These are phyloP conservation scores for Cryptococcus jaspeensis DNA, from an alignment of 1,284 basidiomycete species.

Conservation along the genomic window DNA sequence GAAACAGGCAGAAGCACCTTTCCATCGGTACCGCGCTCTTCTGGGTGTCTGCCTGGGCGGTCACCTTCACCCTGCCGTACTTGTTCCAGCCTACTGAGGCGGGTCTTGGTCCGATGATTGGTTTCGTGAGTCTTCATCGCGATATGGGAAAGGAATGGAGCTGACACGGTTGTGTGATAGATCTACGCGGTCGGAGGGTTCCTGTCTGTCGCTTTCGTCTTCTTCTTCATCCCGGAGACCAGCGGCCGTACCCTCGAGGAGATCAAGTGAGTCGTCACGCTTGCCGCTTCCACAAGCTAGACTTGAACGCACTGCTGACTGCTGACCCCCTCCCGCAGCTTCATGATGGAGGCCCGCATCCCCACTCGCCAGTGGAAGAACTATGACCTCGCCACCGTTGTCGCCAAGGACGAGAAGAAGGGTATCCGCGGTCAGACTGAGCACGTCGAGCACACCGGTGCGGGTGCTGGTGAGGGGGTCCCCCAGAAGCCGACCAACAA, in stretches of 20 bases:
- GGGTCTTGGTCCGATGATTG: conserved; percentile 50
- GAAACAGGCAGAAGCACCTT: conserved; percentile 54
- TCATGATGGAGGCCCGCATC: conserved; percentile 41
- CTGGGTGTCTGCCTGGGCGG: conserved; percentile 54
- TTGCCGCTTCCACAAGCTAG: background rate
- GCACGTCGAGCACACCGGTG: conserved; percentile 15
- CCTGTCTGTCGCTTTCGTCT: conserved; percentile 51
- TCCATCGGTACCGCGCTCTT: conserved; percentile 53
- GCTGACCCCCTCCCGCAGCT: conserved; percentile 9
- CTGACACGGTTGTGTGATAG: conserved; percentile 14
- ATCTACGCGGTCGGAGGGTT: conserved; percentile 39
- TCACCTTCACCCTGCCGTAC: conserved; percentile 52
- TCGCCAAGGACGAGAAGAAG: conserved; percentile 37
- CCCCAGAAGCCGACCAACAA: background rate
- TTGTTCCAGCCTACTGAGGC: conserved; percentile 42
- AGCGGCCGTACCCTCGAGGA: conserved; percentile 45
- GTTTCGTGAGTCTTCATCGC: conserved; percentile 34
- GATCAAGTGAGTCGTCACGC: conserved; percentile 32
- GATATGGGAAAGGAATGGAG: background rate
- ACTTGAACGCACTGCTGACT: background rate
- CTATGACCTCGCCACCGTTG: conserved; percentile 42
- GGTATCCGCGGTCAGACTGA: conserved; percentile 24
- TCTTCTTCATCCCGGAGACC: conserved; percentile 53
- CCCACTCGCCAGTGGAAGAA: conserved; percentile 44
- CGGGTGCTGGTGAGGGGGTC: background rate